Evolutionary conservation across 768 basidiomycete species (phyloP).

Genomic region (Pholiota microspora): DNA sequence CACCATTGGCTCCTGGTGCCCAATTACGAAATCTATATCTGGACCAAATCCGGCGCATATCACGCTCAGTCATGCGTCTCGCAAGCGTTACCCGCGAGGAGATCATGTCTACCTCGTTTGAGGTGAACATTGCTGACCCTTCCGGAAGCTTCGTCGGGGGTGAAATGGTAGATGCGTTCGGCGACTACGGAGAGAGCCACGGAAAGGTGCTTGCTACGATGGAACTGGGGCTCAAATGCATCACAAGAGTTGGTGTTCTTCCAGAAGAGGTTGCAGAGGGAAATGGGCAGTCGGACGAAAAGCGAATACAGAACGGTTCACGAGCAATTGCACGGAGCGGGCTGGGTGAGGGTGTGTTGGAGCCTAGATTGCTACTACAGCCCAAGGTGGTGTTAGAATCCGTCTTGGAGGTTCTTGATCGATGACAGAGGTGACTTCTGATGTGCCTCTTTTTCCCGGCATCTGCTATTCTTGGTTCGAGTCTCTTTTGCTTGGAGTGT

Average conservation of each 20-base stretch:
- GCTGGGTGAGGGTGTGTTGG: conserved; percentile 43
- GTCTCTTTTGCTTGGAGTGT: not conserved
- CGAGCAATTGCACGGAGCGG: conserved; percentile 13
- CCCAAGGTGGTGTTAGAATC: conserved; percentile 80
- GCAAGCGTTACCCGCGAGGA: conserved; percentile 68
- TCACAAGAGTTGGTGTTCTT: conserved; percentile 40
- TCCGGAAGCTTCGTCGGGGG: conserved; percentile 35
- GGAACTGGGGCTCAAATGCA: conserved; percentile 68
- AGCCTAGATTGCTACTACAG: conserved; percentile 57
- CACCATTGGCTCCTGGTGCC: conserved; percentile 15
- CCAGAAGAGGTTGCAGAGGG: conserved; percentile 3
- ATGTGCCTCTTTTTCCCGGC: not conserved
- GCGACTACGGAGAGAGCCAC: conserved; percentile 48
- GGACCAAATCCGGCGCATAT: conserved; percentile 64
- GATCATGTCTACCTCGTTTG: conserved; percentile 76
- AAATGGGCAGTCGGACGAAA: conserved; percentile 4
- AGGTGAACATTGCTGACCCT: conserved; percentile 61
- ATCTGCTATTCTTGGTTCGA: not conserved
- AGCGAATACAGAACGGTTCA: not conserved
- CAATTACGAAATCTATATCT: conserved; percentile 45
- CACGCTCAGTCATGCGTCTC: conserved; percentile 59
- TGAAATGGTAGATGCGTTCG: conserved; percentile 63
- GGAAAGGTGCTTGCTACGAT: conserved; percentile 65
- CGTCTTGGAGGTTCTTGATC: conserved; percentile 46
- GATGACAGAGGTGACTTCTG: conserved; percentile 1